Conservation (phyloP, 352 stramenopile species). For the Saprolegnia parasitica region DNA sequence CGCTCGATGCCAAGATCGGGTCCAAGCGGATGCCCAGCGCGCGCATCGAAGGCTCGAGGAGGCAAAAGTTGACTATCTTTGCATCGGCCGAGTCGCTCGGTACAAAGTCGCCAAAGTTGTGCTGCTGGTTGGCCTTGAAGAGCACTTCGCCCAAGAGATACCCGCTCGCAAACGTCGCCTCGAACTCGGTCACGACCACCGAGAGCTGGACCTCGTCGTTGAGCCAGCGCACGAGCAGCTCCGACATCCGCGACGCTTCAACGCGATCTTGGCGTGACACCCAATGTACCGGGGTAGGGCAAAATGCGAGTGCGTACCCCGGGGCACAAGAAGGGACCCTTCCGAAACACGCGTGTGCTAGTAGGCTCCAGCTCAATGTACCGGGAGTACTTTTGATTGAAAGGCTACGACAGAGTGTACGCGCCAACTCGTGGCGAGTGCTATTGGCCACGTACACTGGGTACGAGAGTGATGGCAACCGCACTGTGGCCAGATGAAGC, state of each 20-base stretch:
- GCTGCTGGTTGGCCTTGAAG: slow-evolving; percentile 83
- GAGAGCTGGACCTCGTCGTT: slow-evolving; percentile 80
- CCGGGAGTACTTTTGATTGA: too few species aligned
- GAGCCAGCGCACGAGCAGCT: slow-evolving; percentile 73
- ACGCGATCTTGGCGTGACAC: neutral
- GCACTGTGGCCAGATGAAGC: neutral
- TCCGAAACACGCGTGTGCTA: neutral
- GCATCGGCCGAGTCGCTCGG: slow-evolving; percentile 60
- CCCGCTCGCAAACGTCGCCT: slow-evolving; percentile 75
- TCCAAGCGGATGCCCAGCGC: slow-evolving; percentile 75
- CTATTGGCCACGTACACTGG: too few species aligned
- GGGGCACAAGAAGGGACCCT: neutral
- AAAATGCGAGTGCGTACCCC: neutral
- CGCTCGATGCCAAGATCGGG: slow-evolving; percentile 55
- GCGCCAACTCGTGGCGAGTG: too few species aligned
- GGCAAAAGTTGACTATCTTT: slow-evolving; percentile 87
- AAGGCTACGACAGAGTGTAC: too few species aligned
- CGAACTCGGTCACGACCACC: slow-evolving; percentile 51
- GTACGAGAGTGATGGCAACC: neutral
- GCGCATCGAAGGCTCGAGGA: slow-evolving; percentile 71
- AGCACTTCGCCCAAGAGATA: slow-evolving; percentile 84
- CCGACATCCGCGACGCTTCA: slow-evolving; percentile 44
- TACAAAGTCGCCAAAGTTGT: slow-evolving; percentile 81
- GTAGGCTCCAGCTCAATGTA: too few species aligned
- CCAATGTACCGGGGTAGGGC: neutral